Evolutionary conservation across 2,329 filamentous ascomycete genomes (phyloP).

Genomic region (Fusarium sp.): DNA sequence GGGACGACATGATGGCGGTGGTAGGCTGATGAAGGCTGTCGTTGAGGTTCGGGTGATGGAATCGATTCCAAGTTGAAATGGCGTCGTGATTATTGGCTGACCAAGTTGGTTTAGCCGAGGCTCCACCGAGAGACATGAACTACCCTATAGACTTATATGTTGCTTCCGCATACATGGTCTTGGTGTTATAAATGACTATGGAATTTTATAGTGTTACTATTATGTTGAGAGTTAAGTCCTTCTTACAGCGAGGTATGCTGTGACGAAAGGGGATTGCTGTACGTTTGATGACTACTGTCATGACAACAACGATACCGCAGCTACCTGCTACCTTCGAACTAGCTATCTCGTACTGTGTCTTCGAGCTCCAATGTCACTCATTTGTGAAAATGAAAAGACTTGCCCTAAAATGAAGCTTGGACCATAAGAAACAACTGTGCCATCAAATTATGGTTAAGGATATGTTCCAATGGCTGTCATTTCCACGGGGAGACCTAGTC

Average conservation of each 20-base stretch:
- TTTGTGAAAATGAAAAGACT: too few relatives aligned
- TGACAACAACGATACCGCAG: neutral
- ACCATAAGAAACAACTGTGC: neutral
- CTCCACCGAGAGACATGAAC: constrained; percentile 28
- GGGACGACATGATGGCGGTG: constrained; percentile 67
- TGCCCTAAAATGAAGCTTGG: neutral
- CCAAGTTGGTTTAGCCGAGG: constrained; percentile 40
- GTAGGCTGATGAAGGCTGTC: constrained; percentile 33
- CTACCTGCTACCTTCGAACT: too few relatives aligned
- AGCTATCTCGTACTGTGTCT: rapidly evolving
- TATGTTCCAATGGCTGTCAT: neutral
- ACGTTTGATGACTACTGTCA: too few relatives aligned
- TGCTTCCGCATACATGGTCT: neutral
- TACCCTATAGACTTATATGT: constrained; percentile 27
- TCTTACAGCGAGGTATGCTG: too few relatives aligned
- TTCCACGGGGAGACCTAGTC: neutral
- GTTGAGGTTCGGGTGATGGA: constrained; percentile 43
- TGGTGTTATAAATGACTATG: too few relatives aligned
- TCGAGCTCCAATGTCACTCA: too few relatives aligned
- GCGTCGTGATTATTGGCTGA: constrained; percentile 43
- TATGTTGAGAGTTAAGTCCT: too few relatives aligned
- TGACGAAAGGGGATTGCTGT: neutral
- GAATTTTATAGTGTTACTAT: rapidly evolving
- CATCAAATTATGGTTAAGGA: too few relatives aligned
- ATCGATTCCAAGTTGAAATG: constrained; percentile 46